Percentiles rank a stretch among this genome's conserved stretches.
phyloP scores from a whole-genome alignment of 2,329 filamentous ascomycete species.

The Juglanconis sp. region DNA sequence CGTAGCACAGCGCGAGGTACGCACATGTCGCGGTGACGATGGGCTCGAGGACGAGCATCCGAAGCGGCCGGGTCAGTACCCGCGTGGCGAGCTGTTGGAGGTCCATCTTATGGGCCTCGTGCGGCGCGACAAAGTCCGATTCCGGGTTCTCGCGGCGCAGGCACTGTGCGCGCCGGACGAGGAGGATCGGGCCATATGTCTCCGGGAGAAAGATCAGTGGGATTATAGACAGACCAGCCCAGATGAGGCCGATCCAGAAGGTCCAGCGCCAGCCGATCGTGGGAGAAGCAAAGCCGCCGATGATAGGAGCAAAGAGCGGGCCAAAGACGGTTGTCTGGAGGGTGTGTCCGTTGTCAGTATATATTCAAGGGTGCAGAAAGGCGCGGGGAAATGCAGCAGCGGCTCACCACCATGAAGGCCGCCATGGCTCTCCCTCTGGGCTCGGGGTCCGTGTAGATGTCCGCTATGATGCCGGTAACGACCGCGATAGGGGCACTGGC shows the following conservation, averaged over 20 bases:
- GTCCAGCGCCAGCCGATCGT: conserved; percentile 66
- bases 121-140: conserved; percentile 52
- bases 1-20: conserved; percentile 70
- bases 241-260: conserved; percentile 68
- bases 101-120: conserved; percentile 61
- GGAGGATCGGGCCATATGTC: conserved; percentile 57
- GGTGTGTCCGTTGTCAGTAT: neutral
- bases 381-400: neutral
- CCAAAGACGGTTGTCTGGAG: conserved; percentile 59
- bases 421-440: conserved; percentile 59
- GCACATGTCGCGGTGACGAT: conserved; percentile 68
- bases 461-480: conserved; percentile 62
- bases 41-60: conserved; percentile 70
- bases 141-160: conserved; percentile 55
- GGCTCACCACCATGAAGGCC: conserved; percentile 58
- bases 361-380: neutral
- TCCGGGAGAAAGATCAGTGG: conserved; percentile 63
- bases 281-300: conserved; percentile 58
- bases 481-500: conserved; percentile 60
- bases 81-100: conserved; percentile 59
- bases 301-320: conserved; percentile 62
- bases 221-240: conserved; percentile 60
- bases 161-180: conserved; percentile 53
- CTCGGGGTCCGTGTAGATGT: conserved; percentile 57
- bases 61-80: conserved; percentile 67